Base-by-base conservation (phyloP, 257 asterid species). In the Echites panduratus region DNA sequence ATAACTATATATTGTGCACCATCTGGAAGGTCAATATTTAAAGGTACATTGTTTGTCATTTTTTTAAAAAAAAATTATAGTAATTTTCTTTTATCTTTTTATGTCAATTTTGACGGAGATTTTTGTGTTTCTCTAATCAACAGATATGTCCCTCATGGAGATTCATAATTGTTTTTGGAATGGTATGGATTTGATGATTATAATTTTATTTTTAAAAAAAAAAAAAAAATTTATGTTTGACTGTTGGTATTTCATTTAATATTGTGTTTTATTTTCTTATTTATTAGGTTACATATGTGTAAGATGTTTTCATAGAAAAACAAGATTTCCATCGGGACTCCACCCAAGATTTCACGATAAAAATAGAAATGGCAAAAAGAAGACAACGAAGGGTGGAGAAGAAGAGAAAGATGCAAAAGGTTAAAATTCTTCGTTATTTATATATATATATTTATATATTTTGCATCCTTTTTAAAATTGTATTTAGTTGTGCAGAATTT, bases 1-100 rank as follows among this genome's bases (percentile, higher is more conserved):
- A 79, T 78, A 11, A 7, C 40, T 7, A 17, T 90, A 77, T 85
- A 75, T 24, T 88, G 96, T 72, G 96, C 93, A 71, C 72, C 77
- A 29, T 59, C 87, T 0, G 74, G 80, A 58, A 47, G 81, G 65
- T 72, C 92, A 19, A 85, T 89, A 71, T 75, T 78, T 67, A 85
- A 29, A 87, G 96, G 96, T 91, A 44, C 72, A 19, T 58, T 45
- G 59, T 14, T 35, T 5, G 6, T 24, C 7, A 0, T 8, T 26
- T 3, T 48, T 22, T 9, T 41, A 41, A n/a, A n/a, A n/a, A n/a
- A n/a, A n/a, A 41, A 4, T 41, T 1, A 47, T 10, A 9, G 17
- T 10, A 47, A 11, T 10, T 9, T 47, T 47, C 50, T 47, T 9
- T 9, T 9, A 10, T 2, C 2, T 11, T 47, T 47, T 9, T 2